Evolutionary conservation across 2,329 filamentous ascomycete species (phyloP), one percentile per base, ranked within the genome.

Genomic region (Tetracladium maxilliforme): DNA sequence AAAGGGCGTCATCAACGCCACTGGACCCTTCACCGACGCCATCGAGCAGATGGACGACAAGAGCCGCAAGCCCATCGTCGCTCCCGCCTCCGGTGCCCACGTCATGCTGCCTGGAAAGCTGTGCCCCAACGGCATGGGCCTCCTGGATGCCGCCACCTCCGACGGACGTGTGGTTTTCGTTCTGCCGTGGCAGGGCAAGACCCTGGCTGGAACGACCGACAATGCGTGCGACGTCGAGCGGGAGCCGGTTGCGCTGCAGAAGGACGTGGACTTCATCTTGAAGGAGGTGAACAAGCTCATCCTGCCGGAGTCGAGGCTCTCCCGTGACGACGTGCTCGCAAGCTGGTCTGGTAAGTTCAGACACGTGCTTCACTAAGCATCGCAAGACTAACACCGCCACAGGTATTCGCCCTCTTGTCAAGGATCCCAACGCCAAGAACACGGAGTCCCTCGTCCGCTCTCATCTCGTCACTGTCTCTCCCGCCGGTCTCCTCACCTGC

Each of bases 131-230:
- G 71, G 80, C 43, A 86, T 87, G 74, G 80, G 80, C 33, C 59
- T 90, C 25, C 80, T 90, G 35, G 80, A 87, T 39, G 79, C 81
- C 3, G 66, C 69, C 20, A 84, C 81, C 4, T 86, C 79, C 1
- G 80, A 90, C 41, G 80, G 80, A n/a, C 71, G 80, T 42, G 80
- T 90, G 34, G 80, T 90, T 40, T 90, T 90, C 59, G 83, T 90
- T 48, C 60, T 90, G 26, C 80, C 80, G 6, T 90, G 80, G 80
- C 76, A 87, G 49, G 80, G 80, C 27, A 81, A 81, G 56, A 87
- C 81, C 6, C 80, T 90, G 32, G 80, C 81, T 24, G 80, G 80
- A 37, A 87, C 80, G 10, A 90, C 80, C 4, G 80, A 90, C 41
- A 73, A 72, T 29, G 71, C 78, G 4, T 78, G 75, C 28, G 53